Base-by-base conservation (phyloP, 768 basidiomycete species). In the Udeniomyces megalosporus region DNA sequence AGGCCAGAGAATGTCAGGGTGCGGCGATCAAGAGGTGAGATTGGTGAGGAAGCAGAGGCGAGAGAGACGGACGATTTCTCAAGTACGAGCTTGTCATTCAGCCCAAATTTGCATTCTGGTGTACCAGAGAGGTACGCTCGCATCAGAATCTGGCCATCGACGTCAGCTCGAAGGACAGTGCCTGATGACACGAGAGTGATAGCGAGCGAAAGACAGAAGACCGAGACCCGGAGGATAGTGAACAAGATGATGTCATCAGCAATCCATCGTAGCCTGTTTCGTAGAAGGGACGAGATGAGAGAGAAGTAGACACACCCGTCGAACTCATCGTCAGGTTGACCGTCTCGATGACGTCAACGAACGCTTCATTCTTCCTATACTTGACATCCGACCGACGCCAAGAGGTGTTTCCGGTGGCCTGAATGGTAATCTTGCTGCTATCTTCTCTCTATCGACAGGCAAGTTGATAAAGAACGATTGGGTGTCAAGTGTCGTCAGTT, bases 331-430 rank as follows among this genome's bases (percentile, higher is more conserved):
- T 84, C 59, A 97, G 73, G 70, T 99, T 97, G 65, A 99, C 88
- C 2, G 81, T 88, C 76, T 99, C 95, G 48, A 99, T 87, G 10
- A 99, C 95, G 71, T 99, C 95, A n/a, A 99, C 93, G 68, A 97
- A 99, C 0, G 95, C 95, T 71, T 99, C 95, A 67, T 99, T 99
- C 80, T 97, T 99, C 78, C 95, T 86, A 75, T 99, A 97, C 73
- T 92, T 93, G 70, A 97, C 60, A 70, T 96, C 95, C 17, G 82
- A 84, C 61, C 92, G 79, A 46, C 95, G 78, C 95, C 95, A 99
- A 72, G 85, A 93, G 34, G 87, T 96, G 31, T 88, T 85, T 0
- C 95, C 95, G 0, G 95, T 99, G 10, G 95, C 93, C 77, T 99
- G 95, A 11, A 82, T 83, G 0, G 95, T 97, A 66, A 99, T 97